Evolutionary conservation across 2,329 filamentous ascomycete genomes (phyloP).

Genomic region (Aspergillus persii): DNA sequence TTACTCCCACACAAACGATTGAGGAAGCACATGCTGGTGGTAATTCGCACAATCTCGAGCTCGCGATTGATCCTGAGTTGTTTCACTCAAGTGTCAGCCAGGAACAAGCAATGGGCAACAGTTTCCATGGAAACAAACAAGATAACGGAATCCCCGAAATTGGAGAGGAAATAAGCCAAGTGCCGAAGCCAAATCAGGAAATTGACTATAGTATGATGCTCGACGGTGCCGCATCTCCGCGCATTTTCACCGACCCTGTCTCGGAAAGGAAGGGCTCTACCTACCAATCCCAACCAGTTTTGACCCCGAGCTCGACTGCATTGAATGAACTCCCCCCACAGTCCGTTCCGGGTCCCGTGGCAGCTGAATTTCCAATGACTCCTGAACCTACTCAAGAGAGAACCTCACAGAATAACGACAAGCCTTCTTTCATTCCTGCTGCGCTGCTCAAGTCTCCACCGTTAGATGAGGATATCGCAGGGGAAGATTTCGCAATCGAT

Average conservation of each 20-base stretch:
- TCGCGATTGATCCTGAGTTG: constrained; percentile 4
- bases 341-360: not conserved
- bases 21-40: not conserved
- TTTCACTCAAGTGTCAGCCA: not conserved
- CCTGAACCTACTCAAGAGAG: constrained; percentile 14
- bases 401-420: not conserved
- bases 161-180: not conserved
- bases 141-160: not conserved
- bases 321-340: not conserved
- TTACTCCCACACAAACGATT: not conserved
- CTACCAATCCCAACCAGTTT: not conserved
- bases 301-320: not conserved
- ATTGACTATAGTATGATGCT: constrained; percentile 7
- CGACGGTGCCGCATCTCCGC: constrained; percentile 16
- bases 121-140: not conserved
- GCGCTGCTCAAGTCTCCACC: not conserved
- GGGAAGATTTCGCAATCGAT: not conserved
- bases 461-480: not conserved
- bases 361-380: constrained; percentile 9
- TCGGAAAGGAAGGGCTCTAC: not conserved
- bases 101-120: not conserved
- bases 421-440: not conserved
- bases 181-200: not conserved
- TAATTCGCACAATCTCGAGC: not conserved
- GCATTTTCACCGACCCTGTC: not conserved